phyloP scores from a whole-genome alignment of 2,329 filamentous ascomycete genomes.

The Fusarium sp. region DNA sequence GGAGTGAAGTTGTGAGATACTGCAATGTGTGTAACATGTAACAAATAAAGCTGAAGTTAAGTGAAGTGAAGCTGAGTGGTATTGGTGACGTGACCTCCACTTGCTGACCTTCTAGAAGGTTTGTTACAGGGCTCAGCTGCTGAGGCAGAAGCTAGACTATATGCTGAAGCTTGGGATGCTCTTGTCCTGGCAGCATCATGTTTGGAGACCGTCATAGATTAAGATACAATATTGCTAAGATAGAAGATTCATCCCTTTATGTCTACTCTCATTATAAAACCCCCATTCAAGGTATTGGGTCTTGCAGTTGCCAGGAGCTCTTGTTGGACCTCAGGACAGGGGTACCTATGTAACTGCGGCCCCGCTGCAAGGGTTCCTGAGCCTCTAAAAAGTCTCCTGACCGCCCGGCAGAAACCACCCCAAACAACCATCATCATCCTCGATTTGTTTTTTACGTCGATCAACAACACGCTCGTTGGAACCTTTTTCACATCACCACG shows the following conservation, averaged over 20 bases:
- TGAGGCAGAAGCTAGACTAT: too few relatives aligned
- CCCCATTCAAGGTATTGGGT: too few relatives aligned
- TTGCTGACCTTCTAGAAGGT: constrained; percentile 25
- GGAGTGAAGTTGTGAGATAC: neutral
- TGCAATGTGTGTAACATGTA: neutral
- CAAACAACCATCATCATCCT: constrained; percentile 23
- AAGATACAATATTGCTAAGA: too few relatives aligned
- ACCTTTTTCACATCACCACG: neutral
- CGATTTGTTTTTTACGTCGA: constrained; percentile 18
- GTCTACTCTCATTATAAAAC: too few relatives aligned
- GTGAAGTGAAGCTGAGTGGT: neutral
- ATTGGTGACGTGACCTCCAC: constrained; percentile 24
- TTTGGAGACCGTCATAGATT: too few relatives aligned
- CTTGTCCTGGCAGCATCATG: too few relatives aligned
- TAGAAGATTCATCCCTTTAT: too few relatives aligned
- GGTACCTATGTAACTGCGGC: neutral
- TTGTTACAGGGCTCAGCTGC: neutral
- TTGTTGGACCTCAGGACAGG: neutral
- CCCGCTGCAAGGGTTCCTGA: constrained; percentile 15
- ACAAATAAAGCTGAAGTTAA: neutral
- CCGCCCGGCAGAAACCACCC: constrained; percentile 48
- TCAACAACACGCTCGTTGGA: constrained; percentile 8
- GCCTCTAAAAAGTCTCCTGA: constrained; percentile 31
- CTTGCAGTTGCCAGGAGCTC: too few relatives aligned
- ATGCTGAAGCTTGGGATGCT: neutral